These are phyloP conservation scores for Skeletonema tropicum DNA, from an alignment of 108 stramenopile species.

Conservation along the genomic window DNA sequence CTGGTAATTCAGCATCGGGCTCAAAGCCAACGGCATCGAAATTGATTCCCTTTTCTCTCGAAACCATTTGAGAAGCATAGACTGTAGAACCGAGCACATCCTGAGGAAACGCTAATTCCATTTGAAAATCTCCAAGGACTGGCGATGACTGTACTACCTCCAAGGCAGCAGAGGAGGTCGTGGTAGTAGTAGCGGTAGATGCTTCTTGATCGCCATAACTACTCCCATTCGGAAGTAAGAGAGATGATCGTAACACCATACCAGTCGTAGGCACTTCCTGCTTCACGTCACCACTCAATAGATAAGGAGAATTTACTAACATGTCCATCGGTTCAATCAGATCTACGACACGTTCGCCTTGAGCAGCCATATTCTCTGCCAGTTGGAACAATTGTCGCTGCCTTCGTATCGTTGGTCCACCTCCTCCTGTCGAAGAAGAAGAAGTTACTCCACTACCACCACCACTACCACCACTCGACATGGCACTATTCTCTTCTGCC, in stretches of 20 bases:
- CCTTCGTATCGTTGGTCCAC: conserved; percentile 32
- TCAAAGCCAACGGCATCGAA: conserved; percentile 65
- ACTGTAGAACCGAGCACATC: conserved; percentile 76
- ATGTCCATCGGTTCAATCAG: conserved; percentile 77
- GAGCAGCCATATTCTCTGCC: conserved; percentile 74
- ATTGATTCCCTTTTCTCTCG: conserved; percentile 64
- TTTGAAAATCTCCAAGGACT: conserved; percentile 52
- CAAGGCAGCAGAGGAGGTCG: conserved; percentile 6
- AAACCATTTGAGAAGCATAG: conserved; percentile 63
- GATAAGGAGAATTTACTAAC: conserved; percentile 46
- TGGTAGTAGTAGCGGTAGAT: conserved; percentile 23
- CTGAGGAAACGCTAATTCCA: conserved; percentile 78
- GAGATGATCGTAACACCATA: not conserved
- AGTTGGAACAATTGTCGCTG: conserved; percentile 61
- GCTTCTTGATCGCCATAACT: not conserved
- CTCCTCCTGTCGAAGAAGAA: not conserved
- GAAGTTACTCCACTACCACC: conserved; percentile 16
- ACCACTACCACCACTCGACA: not conserved
- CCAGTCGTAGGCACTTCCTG: conserved; percentile 2
- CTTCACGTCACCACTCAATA: conserved; percentile 29
- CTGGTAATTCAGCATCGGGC: conserved; percentile 67
- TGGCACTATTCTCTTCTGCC: conserved; percentile 41
- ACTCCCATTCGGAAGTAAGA: conserved; percentile 1
- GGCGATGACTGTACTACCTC: conserved; percentile 23
- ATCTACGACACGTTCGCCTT: conserved; percentile 85